Evolutionary conservation across 164 flowering plant genomes (phyloP), one percentile per base, ranked within the genome.

Genomic region (Nymphaea thermarum): DNA sequence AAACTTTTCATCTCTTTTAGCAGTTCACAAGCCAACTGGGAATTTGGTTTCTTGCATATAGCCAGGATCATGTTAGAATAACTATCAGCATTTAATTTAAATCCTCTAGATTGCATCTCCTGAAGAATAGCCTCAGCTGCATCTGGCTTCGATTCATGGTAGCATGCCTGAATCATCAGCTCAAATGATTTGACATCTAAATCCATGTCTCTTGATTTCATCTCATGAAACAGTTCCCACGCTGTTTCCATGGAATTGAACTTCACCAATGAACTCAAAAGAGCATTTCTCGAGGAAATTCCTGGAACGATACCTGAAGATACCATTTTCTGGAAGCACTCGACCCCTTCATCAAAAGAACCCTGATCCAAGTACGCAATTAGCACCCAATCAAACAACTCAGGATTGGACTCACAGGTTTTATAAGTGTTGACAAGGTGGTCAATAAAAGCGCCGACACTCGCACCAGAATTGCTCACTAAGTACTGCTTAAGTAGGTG

Each of bases 1-100:
- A n/a, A 79, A 41, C 66, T 75, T 70, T 81, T 86, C 90, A 89
- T 89, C 78, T 92, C 95, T 73, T 70, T 73, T 82, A 92, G 77
- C 81, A 87, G 70, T 60, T 62, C 72, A 64, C 66, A 76, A 4
- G 93, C 91, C 53, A 57, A 60, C 66, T 8, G 55, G 10, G 74
- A 73, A 73, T 88, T 68, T 3, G 79, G 80, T 66, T 67, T 77
- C 82, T 66, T 71, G 69, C 93, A 83, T 65, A 80, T 76, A 65
- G 82, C 90, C 67, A 73, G 73, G 72, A 92, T 74, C 43, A 68
- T 82, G 71, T 77, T 62, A 66, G 71, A 65, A 77, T 88, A 86
- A 2, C 70, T 65, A 1, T 42, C 68, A 0, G 67, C 66, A 76
- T 87, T 85, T 51, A 84, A 75, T 68, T 77, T 66, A 18, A 80